A percentile compares a stretch with the other conserved stretches of the same genome.
These are phyloP conservation scores for Scytalidium lignicola DNA, from an alignment of 2,329 filamentous ascomycete genomes.

Conservation along the genomic window DNA sequence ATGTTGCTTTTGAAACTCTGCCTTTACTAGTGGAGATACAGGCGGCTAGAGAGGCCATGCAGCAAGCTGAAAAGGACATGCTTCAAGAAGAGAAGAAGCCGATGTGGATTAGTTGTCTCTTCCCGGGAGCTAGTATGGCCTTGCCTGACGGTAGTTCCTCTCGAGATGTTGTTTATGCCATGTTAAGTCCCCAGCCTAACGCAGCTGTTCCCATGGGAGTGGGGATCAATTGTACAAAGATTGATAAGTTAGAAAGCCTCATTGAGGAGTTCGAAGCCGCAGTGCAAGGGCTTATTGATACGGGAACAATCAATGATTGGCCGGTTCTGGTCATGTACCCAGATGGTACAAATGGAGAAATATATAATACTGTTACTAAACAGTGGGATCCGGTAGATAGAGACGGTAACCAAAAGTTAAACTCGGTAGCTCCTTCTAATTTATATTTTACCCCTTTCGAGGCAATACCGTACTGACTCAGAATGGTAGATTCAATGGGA, in stretches of 20 bases:
- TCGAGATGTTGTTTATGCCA: constrained; percentile 35
- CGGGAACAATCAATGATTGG: constrained; percentile 32
- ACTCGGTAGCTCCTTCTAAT: neutral
- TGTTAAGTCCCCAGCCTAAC: constrained; percentile 23
- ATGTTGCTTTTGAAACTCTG: constrained; percentile 62
- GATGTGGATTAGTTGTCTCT: constrained; percentile 60
- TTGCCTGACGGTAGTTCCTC: constrained; percentile 53
- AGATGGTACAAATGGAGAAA: constrained; percentile 63
- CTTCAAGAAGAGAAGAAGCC: constrained; percentile 1
- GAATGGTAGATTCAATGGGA: constrained; percentile 30
- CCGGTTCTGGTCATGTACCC: constrained; percentile 61
- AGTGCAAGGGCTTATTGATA: constrained; percentile 32
- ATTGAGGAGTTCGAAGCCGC: constrained; percentile 50
- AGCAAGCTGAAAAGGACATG: neutral
- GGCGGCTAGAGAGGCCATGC: constrained; percentile 45
- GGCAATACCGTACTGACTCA: constrained; percentile 4
- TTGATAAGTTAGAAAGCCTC: constrained; percentile 53
- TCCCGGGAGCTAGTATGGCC: constrained; percentile 45
- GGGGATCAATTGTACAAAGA: constrained; percentile 65
- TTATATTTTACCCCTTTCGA: neutral
- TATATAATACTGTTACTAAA: constrained; percentile 60
- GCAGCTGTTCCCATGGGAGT: constrained; percentile 50
- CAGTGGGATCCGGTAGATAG: constrained; percentile 47
- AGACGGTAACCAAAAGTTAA: neutral
- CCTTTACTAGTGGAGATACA: constrained; percentile 57